These are phyloP conservation scores for Insectozyma bohioensis DNA, from an alignment of 1,139 yeast species.

Conservation along the genomic window DNA sequence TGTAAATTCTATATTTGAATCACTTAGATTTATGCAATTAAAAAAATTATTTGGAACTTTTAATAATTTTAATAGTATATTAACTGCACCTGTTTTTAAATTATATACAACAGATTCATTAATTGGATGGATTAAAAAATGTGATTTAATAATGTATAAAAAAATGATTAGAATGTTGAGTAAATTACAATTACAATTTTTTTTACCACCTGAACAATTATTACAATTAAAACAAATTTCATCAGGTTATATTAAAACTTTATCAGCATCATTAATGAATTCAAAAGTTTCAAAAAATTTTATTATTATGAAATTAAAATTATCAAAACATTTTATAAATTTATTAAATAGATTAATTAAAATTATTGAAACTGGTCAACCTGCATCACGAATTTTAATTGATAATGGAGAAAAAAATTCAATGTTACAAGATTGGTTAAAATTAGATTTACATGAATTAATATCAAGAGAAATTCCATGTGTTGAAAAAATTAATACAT, in stretches of 20 bases:
- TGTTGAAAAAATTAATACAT: conserved; percentile 25
- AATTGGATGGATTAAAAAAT: conserved; percentile 60
- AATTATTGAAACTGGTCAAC: conserved; percentile 59
- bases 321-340: conserved; percentile 58
- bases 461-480: conserved; percentile 60
- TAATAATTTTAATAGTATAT: conserved; percentile 54
- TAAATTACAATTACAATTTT: conserved; percentile 59
- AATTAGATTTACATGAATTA: conserved; percentile 51
- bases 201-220: conserved; percentile 57
- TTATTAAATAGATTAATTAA: conserved; percentile 58
- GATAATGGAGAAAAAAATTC: conserved; percentile 45
- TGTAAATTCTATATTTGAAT: conserved; percentile 61
- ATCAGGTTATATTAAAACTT: conserved; percentile 38
- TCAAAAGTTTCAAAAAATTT: conserved; percentile 51
- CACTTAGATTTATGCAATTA: conserved; percentile 66
- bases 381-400: conserved; percentile 52
- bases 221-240: conserved; percentile 48
- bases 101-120: conserved; percentile 53
- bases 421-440: conserved; percentile 64
- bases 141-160: conserved; percentile 66
- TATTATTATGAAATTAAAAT: conserved; percentile 49
- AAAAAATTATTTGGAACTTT: conserved; percentile 57
- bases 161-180: conserved; percentile 62
- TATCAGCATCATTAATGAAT: conserved; percentile 33
- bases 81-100: conserved; percentile 66